Conservation (phyloP, 208 protist genomes). For the Crithidia fasciculata region DNA sequence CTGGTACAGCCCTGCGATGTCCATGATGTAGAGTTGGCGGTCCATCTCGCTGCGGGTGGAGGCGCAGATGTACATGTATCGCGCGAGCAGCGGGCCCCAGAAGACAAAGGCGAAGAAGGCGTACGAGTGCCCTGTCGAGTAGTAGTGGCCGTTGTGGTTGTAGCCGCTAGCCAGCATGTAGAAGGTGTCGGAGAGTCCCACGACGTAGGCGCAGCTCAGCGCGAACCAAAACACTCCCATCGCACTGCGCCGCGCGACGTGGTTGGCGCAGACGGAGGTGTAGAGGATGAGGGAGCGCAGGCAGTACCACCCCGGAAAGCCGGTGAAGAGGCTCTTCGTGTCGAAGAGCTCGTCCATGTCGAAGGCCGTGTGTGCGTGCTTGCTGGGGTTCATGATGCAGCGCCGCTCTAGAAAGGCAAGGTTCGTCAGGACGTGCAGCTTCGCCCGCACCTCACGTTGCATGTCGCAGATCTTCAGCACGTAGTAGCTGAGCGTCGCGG, state of each 20-base stretch:
- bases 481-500: constrained; percentile 50
- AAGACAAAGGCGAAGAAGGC: constrained; percentile 54
- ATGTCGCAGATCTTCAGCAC: constrained; percentile 83
- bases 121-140: constrained; percentile 69
- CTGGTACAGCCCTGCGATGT: constrained; percentile 73
- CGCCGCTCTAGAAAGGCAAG: constrained; percentile 68
- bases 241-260: constrained; percentile 49
- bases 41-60: constrained; percentile 40
- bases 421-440: constrained; percentile 71
- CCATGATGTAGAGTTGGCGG: constrained; percentile 74
- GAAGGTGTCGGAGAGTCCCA: constrained; percentile 48
- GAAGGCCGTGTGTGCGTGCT: constrained; percentile 49
- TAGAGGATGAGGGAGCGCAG: constrained; percentile 76
- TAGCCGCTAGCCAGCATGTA: constrained; percentile 40
- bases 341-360: constrained; percentile 65
- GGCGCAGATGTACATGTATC: constrained; percentile 63
- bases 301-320: constrained; percentile 81
- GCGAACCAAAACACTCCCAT: constrained; percentile 70
- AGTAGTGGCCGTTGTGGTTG: constrained; percentile 28
- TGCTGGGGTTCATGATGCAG: constrained; percentile 71
- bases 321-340: constrained; percentile 54
- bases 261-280: constrained; percentile 73
- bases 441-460: constrained; percentile 71
- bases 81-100: constrained; percentile 59
- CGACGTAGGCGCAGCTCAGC: constrained; percentile 44